Base-by-base conservation (phyloP, 257 asterid species). In the Fraxinus excelsior region DNA sequence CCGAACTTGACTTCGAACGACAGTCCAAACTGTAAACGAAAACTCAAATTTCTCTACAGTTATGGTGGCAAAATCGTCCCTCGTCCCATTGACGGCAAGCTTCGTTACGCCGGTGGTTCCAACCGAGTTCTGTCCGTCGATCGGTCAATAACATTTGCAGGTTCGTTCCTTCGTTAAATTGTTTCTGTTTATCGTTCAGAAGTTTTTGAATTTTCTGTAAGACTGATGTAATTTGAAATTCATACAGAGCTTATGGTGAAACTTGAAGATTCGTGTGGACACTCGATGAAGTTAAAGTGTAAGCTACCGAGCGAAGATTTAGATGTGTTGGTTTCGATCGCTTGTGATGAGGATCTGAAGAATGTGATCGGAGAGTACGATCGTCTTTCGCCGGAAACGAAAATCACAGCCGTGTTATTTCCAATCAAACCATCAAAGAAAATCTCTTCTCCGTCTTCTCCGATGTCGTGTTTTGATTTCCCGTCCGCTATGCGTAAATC, bases 241-340 rank as follows among this genome's bases (percentile, higher is more conserved):
- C 34, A 31, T 72, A 28, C 84, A 91, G 98, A 92, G 70, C 81
- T 92, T 84, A 76, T 91, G 90, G 85, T 87, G 83, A 94, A 92
- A 86, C 88, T 94, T 19, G 92, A 87, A 35, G 98, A 94, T 74
- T 79, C 86, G 60, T 88, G 90, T 82, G 94, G 97, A 76, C 75
- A 84, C 4, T 91, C 97, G 18, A 82, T 91, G 91, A 78, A 44
- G 53, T 82, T 94, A 80, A 91, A 82, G 84, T 94, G 97, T 81
- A 89, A 91, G 79, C 80, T 94, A 49, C 98, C 97, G 16, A 83
- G 46, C 8, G 97, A 90, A 70, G 97, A 93, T 85, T 72, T 93
- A 29, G 99, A 96, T 58, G 79, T 96, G 75, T 77, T 96, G 29
- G 80, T 96, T 32, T 77, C 98, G 16, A 76, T 96, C 67, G 87